Evolutionary conservation across 2,329 filamentous ascomycete genomes (phyloP).

Genomic region (Talaromyces sp.): DNA sequence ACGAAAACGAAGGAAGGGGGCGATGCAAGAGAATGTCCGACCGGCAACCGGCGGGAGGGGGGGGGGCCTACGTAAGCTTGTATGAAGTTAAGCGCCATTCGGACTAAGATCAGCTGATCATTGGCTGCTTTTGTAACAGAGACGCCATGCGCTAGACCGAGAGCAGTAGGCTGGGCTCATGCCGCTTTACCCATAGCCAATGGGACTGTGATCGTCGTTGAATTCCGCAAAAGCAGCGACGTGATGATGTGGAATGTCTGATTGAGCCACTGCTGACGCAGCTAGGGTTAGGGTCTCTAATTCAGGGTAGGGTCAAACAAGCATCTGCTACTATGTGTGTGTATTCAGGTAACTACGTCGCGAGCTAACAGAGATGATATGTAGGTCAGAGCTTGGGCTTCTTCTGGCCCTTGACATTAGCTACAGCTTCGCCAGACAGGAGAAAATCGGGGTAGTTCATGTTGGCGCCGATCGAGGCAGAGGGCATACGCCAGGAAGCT

Average conservation of each 20-base stretch:
- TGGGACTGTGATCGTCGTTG: neutral
- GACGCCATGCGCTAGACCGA: neutral
- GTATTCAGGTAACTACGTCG: too few relatives aligned
- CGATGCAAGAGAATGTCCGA: neutral
- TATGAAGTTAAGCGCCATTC: constrained; percentile 5
- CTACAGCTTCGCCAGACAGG: constrained; percentile 50
- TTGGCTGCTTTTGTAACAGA: neutral
- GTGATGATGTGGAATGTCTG: neutral
- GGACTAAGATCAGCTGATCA: neutral
- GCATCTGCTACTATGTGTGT: too few relatives aligned
- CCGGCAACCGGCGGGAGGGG: neutral
- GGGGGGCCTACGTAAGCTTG: constrained; percentile 15
- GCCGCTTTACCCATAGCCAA: neutral
- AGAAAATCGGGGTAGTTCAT: constrained; percentile 59
- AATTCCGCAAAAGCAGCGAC: constrained; percentile 3
- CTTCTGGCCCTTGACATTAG: constrained; percentile 57
- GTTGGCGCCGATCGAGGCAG: constrained; percentile 30
- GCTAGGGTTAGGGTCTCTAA: neutral
- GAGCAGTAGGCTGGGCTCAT: neutral
- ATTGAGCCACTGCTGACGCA: constrained; percentile 3
- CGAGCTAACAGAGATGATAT: too few relatives aligned
- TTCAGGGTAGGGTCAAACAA: neutral
- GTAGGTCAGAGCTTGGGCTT: constrained; percentile 50
- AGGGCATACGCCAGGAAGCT: constrained; percentile 40
- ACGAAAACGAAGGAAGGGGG: constrained; percentile 6